Evolutionary conservation across 306 rosid species (phyloP), one percentile per base, ranked within the genome.

Genomic region (Psophocarpus tetragonolobus): DNA sequence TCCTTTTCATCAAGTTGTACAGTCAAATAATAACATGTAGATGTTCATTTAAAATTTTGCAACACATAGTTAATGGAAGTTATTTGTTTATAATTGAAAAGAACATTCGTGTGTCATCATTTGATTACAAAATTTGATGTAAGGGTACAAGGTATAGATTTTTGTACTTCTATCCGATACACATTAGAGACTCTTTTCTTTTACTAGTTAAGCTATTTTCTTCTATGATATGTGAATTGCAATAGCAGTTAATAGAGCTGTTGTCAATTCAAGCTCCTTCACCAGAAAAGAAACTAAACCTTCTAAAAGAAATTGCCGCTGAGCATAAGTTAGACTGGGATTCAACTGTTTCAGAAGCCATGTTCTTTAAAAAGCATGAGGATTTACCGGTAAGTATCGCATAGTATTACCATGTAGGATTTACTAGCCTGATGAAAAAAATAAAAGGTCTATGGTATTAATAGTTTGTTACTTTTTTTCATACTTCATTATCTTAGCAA

Each of bases 271-370:
- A 91, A 50, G 90, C 97, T 80, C 98, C 97, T 81, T 84, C 97
- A 54, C 81, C 94, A 9, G 97, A 90, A 77, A 94, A 92, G 78
- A 94, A 92, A 73, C 82, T 94, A 74, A 85, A 85, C 77, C 93
- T 94, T 76, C 85, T 94, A 79, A 92, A 90, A 81, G 97, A 90
- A 83, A 92, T 94, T 75, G 97, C 97, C 17, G 92, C 80, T 88
- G 97, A 94, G 81, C 93, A 92, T 61, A 88, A 89, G 65, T 41
- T 94, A 73, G 95, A 94, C 67, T 92, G 98, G 98, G 92, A 92
- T 86, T 95, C 98, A 64, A 91, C 90, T 71, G 87, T 84, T 75
- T 84, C 97, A 58, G 98, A 90, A 88, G 54, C 93, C 7, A 94
- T 88, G 82, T 80, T 83, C 79, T 87, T 64, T 41, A 90, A 90